Evolutionary conservation across 148 eudicot genomes (phyloP).

Genomic region (Oxyria digyna): DNA sequence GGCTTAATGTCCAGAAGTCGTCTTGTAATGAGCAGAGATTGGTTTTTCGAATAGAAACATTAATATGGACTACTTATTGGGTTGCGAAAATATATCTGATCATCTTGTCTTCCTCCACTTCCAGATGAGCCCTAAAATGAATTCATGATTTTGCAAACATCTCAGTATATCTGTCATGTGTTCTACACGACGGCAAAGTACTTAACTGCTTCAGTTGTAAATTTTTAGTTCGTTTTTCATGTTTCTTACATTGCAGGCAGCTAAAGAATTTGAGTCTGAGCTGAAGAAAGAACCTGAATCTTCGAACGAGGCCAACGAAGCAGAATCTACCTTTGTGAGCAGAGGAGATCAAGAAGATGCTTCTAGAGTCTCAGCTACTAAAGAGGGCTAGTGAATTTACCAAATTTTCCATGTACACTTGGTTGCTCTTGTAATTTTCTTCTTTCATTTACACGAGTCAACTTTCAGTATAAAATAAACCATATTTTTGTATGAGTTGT

Average conservation of each 20-base stretch:
- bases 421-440: background rate
- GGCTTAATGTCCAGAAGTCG: no score
- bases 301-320: slow-evolving; percentile 17
- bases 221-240: background rate
- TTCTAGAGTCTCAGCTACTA: slow-evolving; percentile 26
- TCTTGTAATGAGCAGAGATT: no score
- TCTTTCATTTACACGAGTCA: background rate
- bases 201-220: background rate
- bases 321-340: slow-evolving; percentile 23
- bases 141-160: no score
- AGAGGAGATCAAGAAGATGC: slow-evolving; percentile 31
- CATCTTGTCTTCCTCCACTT: no score
- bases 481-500: background rate
- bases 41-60: no score
- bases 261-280: slow-evolving; percentile 73
- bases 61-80: no score
- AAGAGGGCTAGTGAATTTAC: slow-evolving; percentile 28
- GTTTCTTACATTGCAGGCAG: slow-evolving; percentile 38
- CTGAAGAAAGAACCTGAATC: slow-evolving; percentile 47
- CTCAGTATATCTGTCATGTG: no score
- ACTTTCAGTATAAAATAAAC: background rate
- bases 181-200: no score
- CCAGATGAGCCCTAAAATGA: no score
- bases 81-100: no score
- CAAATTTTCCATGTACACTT: background rate